Percentiles rank a stretch among this genome's conserved stretches.
Conservation (phyloP, 2,329 filamentous ascomycete species). For the Fusarium phyllophilum region DNA sequence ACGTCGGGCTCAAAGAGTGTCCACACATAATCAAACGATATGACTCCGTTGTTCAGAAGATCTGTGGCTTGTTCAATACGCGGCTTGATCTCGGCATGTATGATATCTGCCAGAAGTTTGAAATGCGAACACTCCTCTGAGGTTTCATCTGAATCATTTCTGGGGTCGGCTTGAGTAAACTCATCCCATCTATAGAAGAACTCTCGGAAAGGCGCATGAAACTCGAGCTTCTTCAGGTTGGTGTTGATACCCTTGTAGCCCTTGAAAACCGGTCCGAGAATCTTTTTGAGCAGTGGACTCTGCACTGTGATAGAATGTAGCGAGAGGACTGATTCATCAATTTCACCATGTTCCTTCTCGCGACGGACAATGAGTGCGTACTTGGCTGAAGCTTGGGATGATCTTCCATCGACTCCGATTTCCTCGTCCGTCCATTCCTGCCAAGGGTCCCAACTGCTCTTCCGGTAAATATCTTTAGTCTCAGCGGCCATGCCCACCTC, state of each 20-base stretch:
- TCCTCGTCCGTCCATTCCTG: not conserved
- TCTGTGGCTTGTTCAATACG: slow-evolving; percentile 7
- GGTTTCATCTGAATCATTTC: rapidly evolving
- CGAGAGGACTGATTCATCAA: not conserved
- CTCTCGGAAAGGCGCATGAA: slow-evolving; percentile 7
- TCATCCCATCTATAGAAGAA: slow-evolving; percentile 13
- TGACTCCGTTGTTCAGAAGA: not conserved
- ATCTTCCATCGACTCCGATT: not conserved
- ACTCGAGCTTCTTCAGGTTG: slow-evolving; percentile 7
- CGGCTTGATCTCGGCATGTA: not conserved
- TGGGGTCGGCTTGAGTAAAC: not conserved
- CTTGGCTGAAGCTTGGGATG: not conserved
- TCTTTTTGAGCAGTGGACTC: slow-evolving; percentile 1
- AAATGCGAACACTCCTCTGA: not conserved
- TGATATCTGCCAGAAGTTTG: slow-evolving; percentile 1
- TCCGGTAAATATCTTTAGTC: not conserved
- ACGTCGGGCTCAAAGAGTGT: not conserved
- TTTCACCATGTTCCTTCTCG: not conserved
- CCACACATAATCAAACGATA: slow-evolving; percentile 17
- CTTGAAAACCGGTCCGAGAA: not conserved
- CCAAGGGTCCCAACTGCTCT: not conserved
- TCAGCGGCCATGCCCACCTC: not conserved
- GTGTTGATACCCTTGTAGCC: slow-evolving; percentile 2
- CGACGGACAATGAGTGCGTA: slow-evolving; percentile 1
- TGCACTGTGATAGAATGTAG: slow-evolving; percentile 4